These are phyloP conservation scores for Castanopsis chinensis DNA, from an alignment of 306 rosid genomes.

Conservation along the genomic window DNA sequence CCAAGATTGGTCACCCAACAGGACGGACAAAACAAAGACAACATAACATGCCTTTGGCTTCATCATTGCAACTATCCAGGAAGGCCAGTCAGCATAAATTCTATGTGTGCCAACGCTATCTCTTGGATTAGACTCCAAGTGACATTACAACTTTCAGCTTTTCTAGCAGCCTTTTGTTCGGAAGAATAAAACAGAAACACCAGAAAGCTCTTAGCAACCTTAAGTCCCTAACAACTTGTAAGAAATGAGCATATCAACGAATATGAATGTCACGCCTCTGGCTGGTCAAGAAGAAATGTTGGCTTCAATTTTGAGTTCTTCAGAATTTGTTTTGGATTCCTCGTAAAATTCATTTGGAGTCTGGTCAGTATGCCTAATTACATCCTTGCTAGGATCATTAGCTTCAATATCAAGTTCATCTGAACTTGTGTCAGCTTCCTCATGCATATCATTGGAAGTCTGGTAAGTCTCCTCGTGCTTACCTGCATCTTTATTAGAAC, in stretches of 20 bases:
- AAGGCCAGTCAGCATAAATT: neutral
- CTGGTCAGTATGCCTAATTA: neutral
- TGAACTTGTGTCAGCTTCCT: slow-evolving; percentile 32
- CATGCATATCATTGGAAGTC: slow-evolving; percentile 22
- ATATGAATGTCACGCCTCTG: neutral
- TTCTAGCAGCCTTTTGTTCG: neutral
- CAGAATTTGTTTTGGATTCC: slow-evolving; percentile 31
- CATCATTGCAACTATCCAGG: neutral
- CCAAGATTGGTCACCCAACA: neutral
- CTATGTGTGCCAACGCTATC: neutral
- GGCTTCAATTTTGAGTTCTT: slow-evolving; percentile 23
- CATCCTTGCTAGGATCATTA: slow-evolving; percentile 14
- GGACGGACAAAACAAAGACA: neutral
- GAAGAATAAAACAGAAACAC: neutral
- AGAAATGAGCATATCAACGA: neutral
- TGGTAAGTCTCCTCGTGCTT: slow-evolving; percentile 24
- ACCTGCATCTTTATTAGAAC: slow-evolving; percentile 15
- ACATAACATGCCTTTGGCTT: neutral
- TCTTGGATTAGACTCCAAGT: neutral
- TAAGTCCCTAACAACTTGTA: slow-evolving; percentile 15
- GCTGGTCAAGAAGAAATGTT: slow-evolving; percentile 14
- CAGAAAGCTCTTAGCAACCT: slow-evolving; percentile 6
- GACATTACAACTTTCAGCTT: neutral
- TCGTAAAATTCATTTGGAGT: slow-evolving; percentile 13
- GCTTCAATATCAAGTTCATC: slow-evolving; percentile 3